These are phyloP conservation scores for Diphasiastrum complanatum DNA, from an alignment of 83 land plant species.

Conservation along the genomic window DNA sequence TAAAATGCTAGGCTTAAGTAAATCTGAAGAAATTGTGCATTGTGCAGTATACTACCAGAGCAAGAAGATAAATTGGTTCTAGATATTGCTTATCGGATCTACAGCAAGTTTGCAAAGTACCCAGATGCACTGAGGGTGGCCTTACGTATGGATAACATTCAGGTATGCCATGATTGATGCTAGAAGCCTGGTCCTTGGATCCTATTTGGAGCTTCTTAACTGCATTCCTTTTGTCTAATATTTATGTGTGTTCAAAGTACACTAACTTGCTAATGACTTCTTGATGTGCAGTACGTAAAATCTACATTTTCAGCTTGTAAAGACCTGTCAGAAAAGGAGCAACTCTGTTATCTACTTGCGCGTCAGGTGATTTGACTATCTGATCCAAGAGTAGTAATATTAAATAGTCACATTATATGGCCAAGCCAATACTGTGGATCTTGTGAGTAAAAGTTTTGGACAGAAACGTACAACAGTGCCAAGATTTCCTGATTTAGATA, in stretches of 20 bases:
- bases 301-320: slow-evolving; percentile 55
- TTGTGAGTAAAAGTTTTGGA: no score
- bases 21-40: no score
- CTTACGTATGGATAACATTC: slow-evolving; percentile 70
- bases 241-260: neutral
- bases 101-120: slow-evolving; percentile 79
- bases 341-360: slow-evolving; percentile 82
- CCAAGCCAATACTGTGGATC: no score
- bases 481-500: no score
- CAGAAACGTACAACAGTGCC: no score
- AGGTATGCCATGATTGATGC: slow-evolving; percentile 40
- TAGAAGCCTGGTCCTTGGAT: no score
- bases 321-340: slow-evolving; percentile 69
- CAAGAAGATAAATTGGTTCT: slow-evolving; percentile 85
- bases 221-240: neutral
- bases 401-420: no score
- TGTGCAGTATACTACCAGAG: slow-evolving; percentile 91
- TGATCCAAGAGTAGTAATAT: no score
- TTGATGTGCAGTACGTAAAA: slow-evolving; percentile 63
- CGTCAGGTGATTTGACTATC: slow-evolving; percentile 67
- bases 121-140: slow-evolving; percentile 89
- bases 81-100: slow-evolving; percentile 77
- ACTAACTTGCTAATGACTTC: neutral
- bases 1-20: no score
- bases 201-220: neutral